phyloP scores from a whole-genome alignment of 2,329 filamentous ascomycete genomes.

The Passalora sequoiae region DNA sequence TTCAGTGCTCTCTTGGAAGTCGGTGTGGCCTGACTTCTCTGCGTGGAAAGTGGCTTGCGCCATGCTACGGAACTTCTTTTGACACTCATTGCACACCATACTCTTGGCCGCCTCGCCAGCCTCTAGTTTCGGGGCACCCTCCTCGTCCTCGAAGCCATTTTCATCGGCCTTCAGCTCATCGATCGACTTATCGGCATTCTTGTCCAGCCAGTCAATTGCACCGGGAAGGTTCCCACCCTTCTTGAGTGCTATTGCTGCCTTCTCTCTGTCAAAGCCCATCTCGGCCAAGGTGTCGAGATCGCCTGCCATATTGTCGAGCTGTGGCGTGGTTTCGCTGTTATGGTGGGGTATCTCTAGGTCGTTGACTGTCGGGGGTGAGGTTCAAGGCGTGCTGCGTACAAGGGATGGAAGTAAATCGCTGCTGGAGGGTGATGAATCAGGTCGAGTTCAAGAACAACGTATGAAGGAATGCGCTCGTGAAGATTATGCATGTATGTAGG shows the following conservation, averaged over 20 bases:
- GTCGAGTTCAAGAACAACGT: too few species aligned
- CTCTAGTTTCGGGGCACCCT: slow-evolving; percentile 57
- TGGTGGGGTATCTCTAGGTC: slow-evolving; percentile 4
- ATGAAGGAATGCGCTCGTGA: too few species aligned
- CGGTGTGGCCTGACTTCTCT: slow-evolving; percentile 79
- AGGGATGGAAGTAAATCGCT: too few species aligned
- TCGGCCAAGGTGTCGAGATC: slow-evolving; percentile 59
- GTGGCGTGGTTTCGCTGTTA: not conserved
- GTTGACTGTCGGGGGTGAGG: slow-evolving; percentile 3
- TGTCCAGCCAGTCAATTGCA: slow-evolving; percentile 90
- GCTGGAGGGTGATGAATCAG: too few species aligned
- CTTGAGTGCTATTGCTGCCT: slow-evolving; percentile 77
- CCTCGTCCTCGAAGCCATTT: slow-evolving; percentile 34
- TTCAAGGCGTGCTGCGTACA: too few species aligned
- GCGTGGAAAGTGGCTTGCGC: slow-evolving; percentile 86
- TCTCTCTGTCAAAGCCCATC: slow-evolving; percentile 76
- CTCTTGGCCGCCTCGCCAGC: slow-evolving; percentile 69
- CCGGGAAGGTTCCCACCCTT: slow-evolving; percentile 72
- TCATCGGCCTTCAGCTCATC: slow-evolving; percentile 65
- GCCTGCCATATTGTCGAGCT: slow-evolving; percentile 38
- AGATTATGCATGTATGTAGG: too few species aligned
- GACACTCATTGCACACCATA: slow-evolving; percentile 89
- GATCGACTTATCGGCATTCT: slow-evolving; percentile 79
- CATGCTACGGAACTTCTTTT: slow-evolving; percentile 79
- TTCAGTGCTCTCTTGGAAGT: slow-evolving; percentile 91